Conservation (phyloP, 2,329 filamentous ascomycete species). For the Beauveria sp. region DNA sequence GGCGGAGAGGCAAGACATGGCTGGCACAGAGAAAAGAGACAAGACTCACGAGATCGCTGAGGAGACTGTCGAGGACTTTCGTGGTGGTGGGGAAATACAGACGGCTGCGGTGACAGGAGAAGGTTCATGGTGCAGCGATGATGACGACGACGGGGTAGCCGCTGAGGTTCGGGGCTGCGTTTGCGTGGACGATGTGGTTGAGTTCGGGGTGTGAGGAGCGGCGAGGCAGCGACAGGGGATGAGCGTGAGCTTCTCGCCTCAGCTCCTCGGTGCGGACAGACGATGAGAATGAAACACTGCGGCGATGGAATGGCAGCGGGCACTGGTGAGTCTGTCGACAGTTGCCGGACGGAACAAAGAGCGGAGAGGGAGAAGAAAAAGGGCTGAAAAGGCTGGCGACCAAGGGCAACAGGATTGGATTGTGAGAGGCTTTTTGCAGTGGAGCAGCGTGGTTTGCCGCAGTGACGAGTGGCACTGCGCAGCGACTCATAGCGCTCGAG, state of each 20-base stretch:
- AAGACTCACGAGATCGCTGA: conserved; percentile 45
- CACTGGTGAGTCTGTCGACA: background rate
- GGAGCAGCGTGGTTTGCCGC: conserved; percentile 9
- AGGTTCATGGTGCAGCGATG: conserved; percentile 47
- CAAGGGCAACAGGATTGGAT: conserved; percentile 5
- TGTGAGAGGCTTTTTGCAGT: conserved; percentile 10
- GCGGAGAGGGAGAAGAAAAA: conserved; percentile 1
- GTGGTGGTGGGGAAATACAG: conserved; percentile 52
- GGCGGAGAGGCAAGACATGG: background rate
- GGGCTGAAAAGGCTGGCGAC: conserved; percentile 8
- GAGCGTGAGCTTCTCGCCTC: conserved; percentile 3
- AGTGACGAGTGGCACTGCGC: background rate
- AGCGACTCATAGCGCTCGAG: background rate
- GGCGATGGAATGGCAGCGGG: background rate
- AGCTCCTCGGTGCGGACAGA: background rate
- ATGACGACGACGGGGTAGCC: background rate
- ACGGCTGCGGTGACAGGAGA: conserved; percentile 52
- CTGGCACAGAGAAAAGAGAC: background rate
- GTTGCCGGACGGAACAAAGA: background rate
- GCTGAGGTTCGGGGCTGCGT: background rate
- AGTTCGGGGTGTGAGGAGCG: background rate
- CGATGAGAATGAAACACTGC: background rate
- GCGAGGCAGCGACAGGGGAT: background rate
- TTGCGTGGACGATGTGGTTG: conserved; percentile 6
- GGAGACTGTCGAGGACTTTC: conserved; percentile 47